Percentiles rank a stretch among this genome's conserved stretches.
Conservation (phyloP, 2,329 filamentous ascomycete species). For the Aspergillus tanneri region DNA sequence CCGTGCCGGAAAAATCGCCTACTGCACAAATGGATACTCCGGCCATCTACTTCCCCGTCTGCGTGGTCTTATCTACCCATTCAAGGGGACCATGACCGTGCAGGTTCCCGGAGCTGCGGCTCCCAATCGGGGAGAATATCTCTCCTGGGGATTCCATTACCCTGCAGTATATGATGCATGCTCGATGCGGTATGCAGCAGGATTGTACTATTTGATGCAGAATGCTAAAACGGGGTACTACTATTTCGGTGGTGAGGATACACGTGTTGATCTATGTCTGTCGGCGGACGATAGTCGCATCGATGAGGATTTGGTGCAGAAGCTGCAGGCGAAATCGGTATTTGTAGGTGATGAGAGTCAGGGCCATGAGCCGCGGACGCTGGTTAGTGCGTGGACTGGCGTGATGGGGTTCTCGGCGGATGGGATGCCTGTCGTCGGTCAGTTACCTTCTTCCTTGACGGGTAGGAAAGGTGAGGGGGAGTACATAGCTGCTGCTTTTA, state of each 20-base stretch:
- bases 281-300: no score
- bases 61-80: conserved; percentile 38
- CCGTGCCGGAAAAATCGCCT: conserved; percentile 52
- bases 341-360: no score
- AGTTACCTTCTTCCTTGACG: conserved; percentile 21
- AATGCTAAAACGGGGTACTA: no score
- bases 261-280: no score
- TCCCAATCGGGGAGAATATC: conserved; percentile 31
- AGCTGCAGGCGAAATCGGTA: no score
- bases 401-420: conserved; percentile 55
- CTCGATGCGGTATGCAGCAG: no score
- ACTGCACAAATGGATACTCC: conserved; percentile 59
- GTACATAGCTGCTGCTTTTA: conserved; percentile 32
- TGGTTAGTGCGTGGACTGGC: conserved; percentile 33
- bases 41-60: conserved; percentile 52
- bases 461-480: conserved; percentile 20
- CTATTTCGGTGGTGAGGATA: no score
- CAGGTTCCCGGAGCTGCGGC: conserved; percentile 36
- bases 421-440: conserved; percentile 54
- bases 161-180: no score
- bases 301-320: no score
- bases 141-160: conserved; percentile 55
- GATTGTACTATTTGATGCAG: conserved; percentile 57
- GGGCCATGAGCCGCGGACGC: no score
- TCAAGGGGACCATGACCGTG: conserved; percentile 45